Evolutionary conservation across 345 rosid genomes (phyloP), one percentile per base, ranked within the genome.

Genomic region (Corymbia maculata): DNA sequence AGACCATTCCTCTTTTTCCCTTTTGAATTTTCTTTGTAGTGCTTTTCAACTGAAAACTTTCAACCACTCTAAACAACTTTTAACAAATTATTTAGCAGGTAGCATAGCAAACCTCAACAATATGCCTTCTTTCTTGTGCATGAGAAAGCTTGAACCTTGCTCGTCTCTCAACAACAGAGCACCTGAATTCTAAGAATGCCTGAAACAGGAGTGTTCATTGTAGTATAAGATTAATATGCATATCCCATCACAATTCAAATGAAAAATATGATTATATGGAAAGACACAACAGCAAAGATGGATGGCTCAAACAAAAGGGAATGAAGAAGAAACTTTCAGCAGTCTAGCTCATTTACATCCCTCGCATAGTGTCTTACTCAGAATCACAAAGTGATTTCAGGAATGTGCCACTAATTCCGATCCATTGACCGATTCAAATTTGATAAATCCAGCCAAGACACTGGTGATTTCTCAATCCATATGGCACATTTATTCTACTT

Each of bases 131-230:
- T 28, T 96, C 95, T 86, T 94, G 94, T 28, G 99, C 97, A 85
- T 95, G 98, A 51, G 97, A 93, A 90, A 95, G 98, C 95, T 95
- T 97, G 94, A 93, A 96, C 89, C 90, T 93, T 47, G 97, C 95
- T 59, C 99, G 98, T 88, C 99, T 95, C 93, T 95, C 98, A 47
- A 96, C 96, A 87, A 95, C 98, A 92, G 98, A 94, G 90, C 98
- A 97, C 91, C 99, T 94, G 90, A 97, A 97, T 47, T 97, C 97
- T 88, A 97, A 91, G 93, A 97, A 97, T 66, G 97, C 98, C 99
- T 96, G 89, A 75, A 80, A 89, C 70, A 79, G 57, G 26, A 87
- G 64, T 87, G 9, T 9, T 28, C 61, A 85, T 85, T 6, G 3
- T 28, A 26, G 21, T 50, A 85, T 52, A 51, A 50, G 45, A 51